Percentiles rank a stretch among this genome's conserved stretches.
phyloP scores from a whole-genome alignment of 2,329 filamentous ascomycete species.

The Neopestalotiopsis sp. region DNA sequence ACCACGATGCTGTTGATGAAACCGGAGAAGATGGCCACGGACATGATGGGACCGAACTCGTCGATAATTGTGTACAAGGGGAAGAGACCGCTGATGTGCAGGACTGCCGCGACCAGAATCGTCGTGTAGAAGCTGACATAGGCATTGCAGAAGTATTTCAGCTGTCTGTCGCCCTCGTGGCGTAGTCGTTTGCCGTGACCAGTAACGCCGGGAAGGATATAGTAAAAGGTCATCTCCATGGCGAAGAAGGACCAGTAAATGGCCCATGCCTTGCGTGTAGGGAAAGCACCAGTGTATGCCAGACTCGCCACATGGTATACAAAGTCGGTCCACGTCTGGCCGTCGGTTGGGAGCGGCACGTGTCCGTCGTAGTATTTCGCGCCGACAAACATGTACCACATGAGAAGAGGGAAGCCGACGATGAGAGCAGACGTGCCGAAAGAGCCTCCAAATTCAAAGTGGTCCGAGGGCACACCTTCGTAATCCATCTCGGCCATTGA shows the following conservation, averaged over 20 bases:
- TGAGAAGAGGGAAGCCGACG: conserved; percentile 86
- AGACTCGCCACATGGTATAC: conserved; percentile 71
- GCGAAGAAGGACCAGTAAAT: conserved; percentile 96
- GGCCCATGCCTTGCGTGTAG: conserved; percentile 80
- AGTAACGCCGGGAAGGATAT: conserved; percentile 85
- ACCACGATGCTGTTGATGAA: conserved; percentile 83
- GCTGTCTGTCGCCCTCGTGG: conserved; percentile 81
- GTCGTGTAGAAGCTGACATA: conserved; percentile 88
- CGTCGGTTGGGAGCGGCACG: conserved; percentile 71
- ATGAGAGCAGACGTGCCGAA: conserved; percentile 83
- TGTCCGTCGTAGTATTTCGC: conserved; percentile 90
- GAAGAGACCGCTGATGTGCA: conserved; percentile 87
- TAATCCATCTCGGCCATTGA: background rate
- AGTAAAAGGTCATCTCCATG: conserved; percentile 83
- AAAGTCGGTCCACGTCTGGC: conserved; percentile 75
- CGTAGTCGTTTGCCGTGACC: conserved; percentile 86
- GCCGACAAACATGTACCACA: conserved; percentile 99
- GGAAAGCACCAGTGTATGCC: conserved; percentile 84
- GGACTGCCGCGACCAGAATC: conserved; percentile 67
- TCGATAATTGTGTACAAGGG: conserved; percentile 91
- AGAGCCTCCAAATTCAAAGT: conserved; percentile 86
- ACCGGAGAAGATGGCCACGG: conserved; percentile 91
- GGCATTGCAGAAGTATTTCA: conserved; percentile 93
- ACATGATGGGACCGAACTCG: conserved; percentile 91
- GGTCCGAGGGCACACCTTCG: conserved; percentile 39